A percentile compares a stretch with the other conserved stretches of the same genome.
These are phyloP conservation scores for Albizia julibrissin DNA, from an alignment of 306 rosid species.

Conservation along the genomic window DNA sequence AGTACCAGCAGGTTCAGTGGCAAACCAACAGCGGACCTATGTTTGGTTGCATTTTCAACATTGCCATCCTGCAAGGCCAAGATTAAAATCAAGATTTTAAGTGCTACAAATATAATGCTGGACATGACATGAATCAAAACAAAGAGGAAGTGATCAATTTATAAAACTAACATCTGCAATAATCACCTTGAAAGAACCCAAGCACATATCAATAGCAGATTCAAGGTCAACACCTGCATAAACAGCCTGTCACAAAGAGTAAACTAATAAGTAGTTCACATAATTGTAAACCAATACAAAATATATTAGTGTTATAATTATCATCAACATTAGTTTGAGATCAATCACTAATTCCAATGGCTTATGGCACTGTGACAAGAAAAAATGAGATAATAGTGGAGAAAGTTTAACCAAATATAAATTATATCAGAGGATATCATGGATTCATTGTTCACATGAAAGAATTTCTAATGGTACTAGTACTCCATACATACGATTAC, in stretches of 20 bases:
- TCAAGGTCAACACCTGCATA: slow-evolving; percentile 45
- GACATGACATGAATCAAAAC: not conserved
- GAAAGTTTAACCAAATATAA: not conserved
- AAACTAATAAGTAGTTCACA: not conserved
- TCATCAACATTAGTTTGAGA: not conserved
- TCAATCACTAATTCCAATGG: not conserved
- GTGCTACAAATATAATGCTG: not conserved
- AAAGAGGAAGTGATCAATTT: not conserved
- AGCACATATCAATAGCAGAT: slow-evolving; percentile 33
- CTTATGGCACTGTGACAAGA: not conserved
- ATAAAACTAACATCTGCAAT: not conserved
- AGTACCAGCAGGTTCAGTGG: slow-evolving; percentile 36
- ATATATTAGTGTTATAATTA: not conserved
- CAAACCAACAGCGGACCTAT: slow-evolving; percentile 31
- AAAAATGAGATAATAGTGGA: not conserved
- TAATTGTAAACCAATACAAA: not conserved
- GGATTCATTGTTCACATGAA: not conserved
- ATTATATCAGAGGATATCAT: not conserved
- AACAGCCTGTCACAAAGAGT: slow-evolving; percentile 37
- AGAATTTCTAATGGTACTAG: not conserved
- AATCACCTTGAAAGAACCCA: slow-evolving; percentile 40
- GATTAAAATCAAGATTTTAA: not conserved
- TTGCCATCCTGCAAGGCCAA: slow-evolving; percentile 28
- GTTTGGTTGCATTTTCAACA: slow-evolving; percentile 20
- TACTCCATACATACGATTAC: not conserved